These are phyloP conservation scores for Austroboletus novae-zelandiae DNA, from an alignment of 1,284 basidiomycete genomes.

Conservation along the genomic window DNA sequence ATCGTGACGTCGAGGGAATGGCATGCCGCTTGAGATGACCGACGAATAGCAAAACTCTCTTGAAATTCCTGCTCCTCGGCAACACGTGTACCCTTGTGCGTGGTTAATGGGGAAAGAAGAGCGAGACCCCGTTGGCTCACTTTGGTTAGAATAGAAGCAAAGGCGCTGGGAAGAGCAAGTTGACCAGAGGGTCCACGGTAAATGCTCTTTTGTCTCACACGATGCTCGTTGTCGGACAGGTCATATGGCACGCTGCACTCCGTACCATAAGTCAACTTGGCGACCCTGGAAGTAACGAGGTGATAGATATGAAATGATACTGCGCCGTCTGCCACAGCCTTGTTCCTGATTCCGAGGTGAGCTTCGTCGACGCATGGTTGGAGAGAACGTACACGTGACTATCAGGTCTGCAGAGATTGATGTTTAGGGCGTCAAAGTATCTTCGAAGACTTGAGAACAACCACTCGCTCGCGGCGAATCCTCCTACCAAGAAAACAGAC, in stretches of 20 bases:
- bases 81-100: constrained; percentile 31
- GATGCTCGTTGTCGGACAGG: constrained; percentile 35
- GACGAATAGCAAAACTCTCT: constrained; percentile 21
- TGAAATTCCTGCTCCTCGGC: constrained; percentile 35
- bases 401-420: constrained; percentile 38
- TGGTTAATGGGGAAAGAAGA: background rate
- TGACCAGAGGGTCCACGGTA: constrained; percentile 24
- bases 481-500: constrained; percentile 42
- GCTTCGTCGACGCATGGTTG: background rate
- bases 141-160: constrained; percentile 31
- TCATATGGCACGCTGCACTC: constrained; percentile 31
- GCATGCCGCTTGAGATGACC: constrained; percentile 20
- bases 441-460: constrained; percentile 39
- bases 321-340: constrained; percentile 56
- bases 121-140: constrained; percentile 14
- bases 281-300: constrained; percentile 44
- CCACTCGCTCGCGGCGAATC: constrained; percentile 53
- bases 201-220: constrained; percentile 20
- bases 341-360: constrained; percentile 40
- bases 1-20: constrained; percentile 25
- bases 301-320: constrained; percentile 52
- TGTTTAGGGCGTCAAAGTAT: constrained; percentile 28
- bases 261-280: constrained; percentile 45
- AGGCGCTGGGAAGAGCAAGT: constrained; percentile 24
- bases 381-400: constrained; percentile 36